Percentiles rank a stretch among this genome's conserved stretches.
These are phyloP conservation scores for Oryza glaberrima DNA, from an alignment of 176 grass and related monocot species.

Conservation along the genomic window DNA sequence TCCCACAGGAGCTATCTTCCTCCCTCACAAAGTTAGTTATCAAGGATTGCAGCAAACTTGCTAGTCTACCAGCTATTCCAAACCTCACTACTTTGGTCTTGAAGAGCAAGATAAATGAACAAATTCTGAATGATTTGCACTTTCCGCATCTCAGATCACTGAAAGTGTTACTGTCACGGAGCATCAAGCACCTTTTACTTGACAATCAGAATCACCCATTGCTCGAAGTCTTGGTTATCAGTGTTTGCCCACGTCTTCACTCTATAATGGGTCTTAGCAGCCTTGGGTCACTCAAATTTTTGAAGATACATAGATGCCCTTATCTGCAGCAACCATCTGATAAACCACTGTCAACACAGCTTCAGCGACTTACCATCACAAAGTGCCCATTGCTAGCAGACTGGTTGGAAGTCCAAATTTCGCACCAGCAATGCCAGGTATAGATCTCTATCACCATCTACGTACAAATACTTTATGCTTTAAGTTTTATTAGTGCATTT, in stretches of 20 bases:
- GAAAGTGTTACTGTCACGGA: conserved; percentile 13
- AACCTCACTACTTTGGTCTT: conserved; percentile 32
- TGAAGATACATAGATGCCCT: conserved; percentile 1
- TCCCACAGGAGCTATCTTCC: conserved; percentile 24
- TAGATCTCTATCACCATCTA: background rate
- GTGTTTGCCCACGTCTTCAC: background rate
- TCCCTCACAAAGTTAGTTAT: conserved; percentile 43
- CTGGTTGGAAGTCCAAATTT: conserved; percentile 14
- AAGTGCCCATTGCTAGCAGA: conserved; percentile 2
- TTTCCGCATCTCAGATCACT: conserved; percentile 23
- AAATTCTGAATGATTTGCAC: conserved; percentile 7
- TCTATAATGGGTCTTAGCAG: background rate
- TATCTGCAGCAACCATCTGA: background rate
- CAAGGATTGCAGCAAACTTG: conserved; percentile 36
- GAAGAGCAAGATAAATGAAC: conserved; percentile 24
- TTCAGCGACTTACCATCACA: conserved; percentile 3
- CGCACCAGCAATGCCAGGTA: background rate
- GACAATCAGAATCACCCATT: background rate
- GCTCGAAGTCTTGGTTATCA: background rate
- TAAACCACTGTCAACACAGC: background rate
- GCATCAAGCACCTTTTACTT: background rate
- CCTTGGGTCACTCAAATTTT: conserved; percentile 1
- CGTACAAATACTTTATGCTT: background rate
- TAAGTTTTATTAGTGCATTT: background rate
- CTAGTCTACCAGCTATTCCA: conserved; percentile 24